Base-by-base conservation (phyloP, 345 rosid species). In the Camelina sativa region DNA sequence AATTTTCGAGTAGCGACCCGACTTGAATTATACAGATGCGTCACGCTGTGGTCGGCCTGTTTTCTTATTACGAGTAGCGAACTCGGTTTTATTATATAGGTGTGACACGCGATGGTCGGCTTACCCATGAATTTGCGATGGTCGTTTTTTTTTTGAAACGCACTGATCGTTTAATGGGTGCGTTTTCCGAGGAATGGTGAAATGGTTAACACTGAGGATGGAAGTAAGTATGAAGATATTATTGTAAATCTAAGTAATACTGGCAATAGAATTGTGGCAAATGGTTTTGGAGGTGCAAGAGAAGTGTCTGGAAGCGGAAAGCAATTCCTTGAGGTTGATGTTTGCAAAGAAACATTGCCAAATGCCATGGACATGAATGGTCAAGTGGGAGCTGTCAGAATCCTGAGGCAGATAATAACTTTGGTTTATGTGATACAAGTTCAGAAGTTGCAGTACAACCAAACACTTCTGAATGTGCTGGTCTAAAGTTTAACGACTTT, bases 151-250 rank as follows among this genome's bases (percentile, higher is more conserved):
- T n/a, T n/a, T n/a, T n/a, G n/a, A 22, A 22, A 22, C 1, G 22
- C 22, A 22, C 3, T 25, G 28, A 4, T 25, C 28, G n/a, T n/a
- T n/a, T n/a, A n/a, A n/a, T 25, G 28, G 28, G 2, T 25, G 4
- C 28, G 28, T 25, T n/a, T n/a, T n/a, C n/a, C 2, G 65, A 84
- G 82, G 59, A 54, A 25, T 7, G 34, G 34, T 53, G 34, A 12
- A 53, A 53, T 23, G 23, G 28, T 12, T 2, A 5, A 53, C 20
- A 23, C 44, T 71, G 80, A 71, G n/a, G 75, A 76, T 80, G 68
- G 83, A 65, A 69, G 62, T 6, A 77, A 80, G 10, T 43, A 78
- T 53, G 87, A 81, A 58, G 85, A 77, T 15, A 84, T 69, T 52
- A 82, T 56, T 35, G 80, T 62, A 69, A 37, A 77, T 56, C 44